Conservation (phyloP, 148 eudicot species). For the Cornus kousa region DNA sequence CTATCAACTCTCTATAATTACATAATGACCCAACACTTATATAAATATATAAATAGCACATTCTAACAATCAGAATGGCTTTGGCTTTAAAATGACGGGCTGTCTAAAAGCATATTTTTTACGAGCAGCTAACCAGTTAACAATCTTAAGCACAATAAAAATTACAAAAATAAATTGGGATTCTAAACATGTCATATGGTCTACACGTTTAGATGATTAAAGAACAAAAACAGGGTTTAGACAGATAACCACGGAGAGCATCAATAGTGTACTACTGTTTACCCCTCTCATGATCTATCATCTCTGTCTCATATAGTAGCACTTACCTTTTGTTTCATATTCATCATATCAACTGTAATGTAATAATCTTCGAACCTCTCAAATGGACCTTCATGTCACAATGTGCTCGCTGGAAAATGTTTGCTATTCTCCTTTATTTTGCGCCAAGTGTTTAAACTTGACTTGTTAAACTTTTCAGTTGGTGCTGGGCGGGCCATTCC, state of each 20-base stretch:
- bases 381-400: background rate
- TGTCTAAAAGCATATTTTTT: background rate
- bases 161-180: too few species aligned
- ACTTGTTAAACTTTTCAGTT: conserved; percentile 44
- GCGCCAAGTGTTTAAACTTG: conserved; percentile 10
- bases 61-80: background rate
- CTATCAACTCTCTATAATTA: too few species aligned
- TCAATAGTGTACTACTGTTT: too few species aligned
- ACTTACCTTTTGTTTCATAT: too few species aligned
- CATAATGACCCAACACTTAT: too few species aligned
- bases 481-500: conserved; percentile 93
- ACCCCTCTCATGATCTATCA: too few species aligned
- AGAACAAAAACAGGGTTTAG: background rate
- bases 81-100: background rate
- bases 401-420: background rate
- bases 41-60: too few species aligned
- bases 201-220: background rate
- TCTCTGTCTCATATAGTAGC: background rate
- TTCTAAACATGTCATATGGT: background rate
- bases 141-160: background rate
- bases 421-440: background rate
- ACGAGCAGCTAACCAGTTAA: background rate
- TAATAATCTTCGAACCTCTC: background rate
- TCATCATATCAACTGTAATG: background rate
- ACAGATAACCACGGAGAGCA: background rate